Conservation (phyloP, 2,329 filamentous ascomycete species). For the Akanthomyces dipterigenus region DNA sequence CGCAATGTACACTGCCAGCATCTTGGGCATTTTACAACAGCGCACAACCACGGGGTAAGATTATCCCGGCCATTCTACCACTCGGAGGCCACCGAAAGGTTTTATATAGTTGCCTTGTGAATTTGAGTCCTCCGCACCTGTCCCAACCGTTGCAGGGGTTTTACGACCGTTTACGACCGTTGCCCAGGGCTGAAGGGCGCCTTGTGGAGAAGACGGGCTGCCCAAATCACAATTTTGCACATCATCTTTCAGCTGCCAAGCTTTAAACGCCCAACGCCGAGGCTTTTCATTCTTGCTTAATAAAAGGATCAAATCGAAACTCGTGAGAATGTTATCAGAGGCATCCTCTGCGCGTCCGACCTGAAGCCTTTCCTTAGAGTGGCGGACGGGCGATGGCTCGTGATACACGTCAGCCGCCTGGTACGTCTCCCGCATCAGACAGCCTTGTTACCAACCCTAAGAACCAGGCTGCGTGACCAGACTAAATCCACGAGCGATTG, state of each 20-base stretch:
- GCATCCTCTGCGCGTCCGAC: too few species aligned
- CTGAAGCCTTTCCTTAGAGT: too few species aligned
- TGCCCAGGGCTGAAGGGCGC: neutral
- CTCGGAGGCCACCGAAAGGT: neutral
- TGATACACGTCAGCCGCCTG: too few species aligned
- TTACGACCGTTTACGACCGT: too few species aligned
- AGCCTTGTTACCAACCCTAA: too few species aligned
- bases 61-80: too few species aligned
- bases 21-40: neutral
- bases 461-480: too few species aligned
- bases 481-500: too few species aligned
- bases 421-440: too few species aligned
- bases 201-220: neutral
- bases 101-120: neutral
- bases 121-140: neutral
- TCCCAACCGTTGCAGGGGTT: neutral
- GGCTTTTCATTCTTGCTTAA: neutral
- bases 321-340: neutral
- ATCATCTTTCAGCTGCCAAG: constrained; percentile 8
- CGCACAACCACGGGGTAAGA: neutral
- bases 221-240: neutral
- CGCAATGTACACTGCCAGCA: neutral
- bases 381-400: too few species aligned
- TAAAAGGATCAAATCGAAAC: neutral
- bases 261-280: neutral